Conservation (phyloP, 2,329 filamentous ascomycete species). For the Colletotrichum salicis region DNA sequence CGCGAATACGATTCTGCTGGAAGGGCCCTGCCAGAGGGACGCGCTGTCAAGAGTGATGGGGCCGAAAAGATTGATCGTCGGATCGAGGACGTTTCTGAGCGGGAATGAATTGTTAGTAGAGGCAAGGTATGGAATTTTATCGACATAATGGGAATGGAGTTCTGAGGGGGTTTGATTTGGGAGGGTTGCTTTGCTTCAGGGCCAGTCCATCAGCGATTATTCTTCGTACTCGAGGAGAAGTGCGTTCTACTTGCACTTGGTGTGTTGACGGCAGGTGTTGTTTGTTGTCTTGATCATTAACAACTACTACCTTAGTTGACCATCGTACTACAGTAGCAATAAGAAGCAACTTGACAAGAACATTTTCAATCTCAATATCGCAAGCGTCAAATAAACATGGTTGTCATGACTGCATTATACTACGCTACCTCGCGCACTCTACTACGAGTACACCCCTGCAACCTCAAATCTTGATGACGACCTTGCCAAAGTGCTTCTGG, state of each 20-base stretch:
- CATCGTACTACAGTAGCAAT: too few species aligned
- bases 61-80: slow-evolving; percentile 1
- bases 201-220: too few species aligned
- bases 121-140: neutral
- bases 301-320: neutral
- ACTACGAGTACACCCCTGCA: neutral
- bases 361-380: neutral
- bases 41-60: neutral
- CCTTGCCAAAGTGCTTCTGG: slow-evolving; percentile 32
- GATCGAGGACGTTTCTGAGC: slow-evolving; percentile 24
- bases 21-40: slow-evolving; percentile 16
- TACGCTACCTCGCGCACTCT: neutral
- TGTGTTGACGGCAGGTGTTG: neutral
- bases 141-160: neutral
- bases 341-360: too few species aligned
- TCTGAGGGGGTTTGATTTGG: neutral
- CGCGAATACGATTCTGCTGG: slow-evolving; percentile 20
- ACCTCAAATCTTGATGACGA: slow-evolving; percentile 28
- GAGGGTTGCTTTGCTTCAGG: too few species aligned
- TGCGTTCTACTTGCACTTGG: neutral
- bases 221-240: neutral
- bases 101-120: neutral
- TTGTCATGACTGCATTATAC: slow-evolving; percentile 18
- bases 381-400: neutral
- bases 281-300: neutral